These are phyloP conservation scores for Imleria badia DNA, from an alignment of 768 basidiomycete genomes.

Conservation along the genomic window DNA sequence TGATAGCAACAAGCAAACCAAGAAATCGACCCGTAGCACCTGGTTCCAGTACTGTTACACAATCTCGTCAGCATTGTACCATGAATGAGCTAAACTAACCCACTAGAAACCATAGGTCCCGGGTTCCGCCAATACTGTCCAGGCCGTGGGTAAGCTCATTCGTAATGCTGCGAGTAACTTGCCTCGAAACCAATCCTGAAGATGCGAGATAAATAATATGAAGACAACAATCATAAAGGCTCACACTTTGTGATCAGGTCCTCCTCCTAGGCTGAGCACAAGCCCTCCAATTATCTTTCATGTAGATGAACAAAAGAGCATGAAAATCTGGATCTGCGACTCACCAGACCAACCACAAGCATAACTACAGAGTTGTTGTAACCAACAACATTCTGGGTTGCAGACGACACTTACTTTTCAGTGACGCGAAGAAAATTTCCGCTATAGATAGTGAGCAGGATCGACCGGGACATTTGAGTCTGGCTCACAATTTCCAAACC, in stretches of 20 bases:
- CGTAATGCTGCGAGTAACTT: background rate
- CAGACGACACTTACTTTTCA: slow-evolving; percentile 18
- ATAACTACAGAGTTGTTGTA: slow-evolving; percentile 26
- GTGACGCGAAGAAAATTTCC: slow-evolving; percentile 22
- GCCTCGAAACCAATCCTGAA: slow-evolving; percentile 21
- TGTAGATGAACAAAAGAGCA: background rate
- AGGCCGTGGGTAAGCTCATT: background rate
- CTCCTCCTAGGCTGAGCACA: slow-evolving; percentile 59
- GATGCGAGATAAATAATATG: background rate
- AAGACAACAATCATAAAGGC: slow-evolving; percentile 34
- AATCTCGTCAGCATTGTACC: background rate
- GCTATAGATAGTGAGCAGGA: slow-evolving; percentile 15
- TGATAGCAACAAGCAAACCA: slow-evolving; percentile 20
- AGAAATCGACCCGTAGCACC: slow-evolving; percentile 23
- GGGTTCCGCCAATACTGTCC: slow-evolving; percentile 24
- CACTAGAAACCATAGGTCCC: slow-evolving; percentile 26
- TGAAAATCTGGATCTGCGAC: background rate
- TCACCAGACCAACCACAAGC: slow-evolving; percentile 36
- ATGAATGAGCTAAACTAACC: background rate
- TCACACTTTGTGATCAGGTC: slow-evolving; percentile 45
- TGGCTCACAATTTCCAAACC: slow-evolving; percentile 23
- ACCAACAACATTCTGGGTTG: background rate
- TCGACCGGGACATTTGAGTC: background rate
- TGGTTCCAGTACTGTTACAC: slow-evolving; percentile 18
- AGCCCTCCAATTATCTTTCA: slow-evolving; percentile 41